Evolutionary conservation across 345 rosid genomes (phyloP), one percentile per base, ranked within the genome.

Genomic region (Arabidopsis suecica): DNA sequence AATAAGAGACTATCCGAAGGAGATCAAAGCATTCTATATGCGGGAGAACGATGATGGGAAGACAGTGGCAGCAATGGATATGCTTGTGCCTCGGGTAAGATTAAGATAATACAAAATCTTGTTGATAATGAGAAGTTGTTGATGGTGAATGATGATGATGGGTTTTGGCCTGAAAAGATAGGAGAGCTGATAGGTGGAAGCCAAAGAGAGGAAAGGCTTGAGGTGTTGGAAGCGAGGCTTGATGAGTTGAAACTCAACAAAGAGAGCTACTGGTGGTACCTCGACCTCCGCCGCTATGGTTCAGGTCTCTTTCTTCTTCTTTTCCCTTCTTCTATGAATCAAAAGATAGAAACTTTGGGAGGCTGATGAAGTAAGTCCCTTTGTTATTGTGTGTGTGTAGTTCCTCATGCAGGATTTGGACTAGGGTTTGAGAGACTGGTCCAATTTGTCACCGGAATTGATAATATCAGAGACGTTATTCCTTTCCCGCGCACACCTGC

Each of bases 161-260:
- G 42, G 55, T 42, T 41, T 51, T 42, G 38, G 49, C 75, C 11
- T 51, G 25, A 36, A 64, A 78, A 92, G 97, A 68, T 95, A 65
- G 99, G 99, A 60, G 99, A 92, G 83, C 96, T 92, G 70, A 88
- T 92, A 38, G 99, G 98, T 80, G 99, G 98, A 83, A 95, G 99
- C 85, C 99, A 92, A 79, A 92, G 99, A 82, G 99, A 95, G 83
- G 99, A 95, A 69, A 86, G 99, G 60, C 87, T 92, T 11, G 94
- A 88, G 10, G 85, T 85, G 58, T 81, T 95, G 56, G 99, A 95
- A 88, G 86, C 81, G 30, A 89, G 97, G 65, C 72, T 95, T 16
- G 94, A 92, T 58, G 96, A 81, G 38, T 73, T 92, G 68, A 90
- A 89, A 73, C 89, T 95, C 38, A 82, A 83, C 80, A 92, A 83